A percentile compares a stretch with the other conserved stretches of the same genome.
Evolutionary conservation across 2,329 filamentous ascomycete genomes (phyloP).

Genomic region (Fusarium virguliforme): DNA sequence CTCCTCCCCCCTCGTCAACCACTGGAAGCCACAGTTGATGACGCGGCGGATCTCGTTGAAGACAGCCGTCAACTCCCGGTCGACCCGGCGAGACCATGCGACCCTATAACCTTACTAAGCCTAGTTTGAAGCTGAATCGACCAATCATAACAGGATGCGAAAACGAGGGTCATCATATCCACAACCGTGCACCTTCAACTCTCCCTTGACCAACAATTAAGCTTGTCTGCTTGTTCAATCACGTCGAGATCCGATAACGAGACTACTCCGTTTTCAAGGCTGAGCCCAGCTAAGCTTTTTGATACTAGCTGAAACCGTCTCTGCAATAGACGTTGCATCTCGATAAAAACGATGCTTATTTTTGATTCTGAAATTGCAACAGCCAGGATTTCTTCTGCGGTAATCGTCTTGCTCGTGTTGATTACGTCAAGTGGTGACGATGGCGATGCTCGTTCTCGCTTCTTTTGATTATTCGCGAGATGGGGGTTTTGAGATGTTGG

Average conservation of each 20-base stretch:
- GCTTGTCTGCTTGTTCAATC: conserved; percentile 9
- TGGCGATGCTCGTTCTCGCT: conserved; percentile 10
- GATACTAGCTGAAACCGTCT: not conserved
- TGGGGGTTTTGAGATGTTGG: not conserved
- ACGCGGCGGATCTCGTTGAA: conserved; percentile 8
- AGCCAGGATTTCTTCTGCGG: not conserved
- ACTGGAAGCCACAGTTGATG: conserved; percentile 12
- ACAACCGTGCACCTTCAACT: not conserved
- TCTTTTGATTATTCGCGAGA: not conserved
- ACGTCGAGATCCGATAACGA: conserved; percentile 19
- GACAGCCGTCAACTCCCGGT: not conserved
- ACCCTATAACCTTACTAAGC: not conserved
- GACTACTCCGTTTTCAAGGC: conserved; percentile 16
- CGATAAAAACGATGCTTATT: not conserved
- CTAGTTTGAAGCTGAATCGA: not conserved
- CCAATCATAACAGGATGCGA: conserved; percentile 17
- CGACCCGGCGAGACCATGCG: not conserved
- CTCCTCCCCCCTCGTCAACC: not conserved
- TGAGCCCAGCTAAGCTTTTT: conserved; percentile 1
- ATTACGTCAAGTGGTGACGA: not conserved
- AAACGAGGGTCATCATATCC: not conserved
- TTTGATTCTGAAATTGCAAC: not conserved
- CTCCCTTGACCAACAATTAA: not conserved
- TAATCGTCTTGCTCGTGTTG: not conserved
- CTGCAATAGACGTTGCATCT: not conserved